Evolutionary conservation across 2,329 filamentous ascomycete species (phyloP).

Genomic region (Botryosphaeria dothidea): DNA sequence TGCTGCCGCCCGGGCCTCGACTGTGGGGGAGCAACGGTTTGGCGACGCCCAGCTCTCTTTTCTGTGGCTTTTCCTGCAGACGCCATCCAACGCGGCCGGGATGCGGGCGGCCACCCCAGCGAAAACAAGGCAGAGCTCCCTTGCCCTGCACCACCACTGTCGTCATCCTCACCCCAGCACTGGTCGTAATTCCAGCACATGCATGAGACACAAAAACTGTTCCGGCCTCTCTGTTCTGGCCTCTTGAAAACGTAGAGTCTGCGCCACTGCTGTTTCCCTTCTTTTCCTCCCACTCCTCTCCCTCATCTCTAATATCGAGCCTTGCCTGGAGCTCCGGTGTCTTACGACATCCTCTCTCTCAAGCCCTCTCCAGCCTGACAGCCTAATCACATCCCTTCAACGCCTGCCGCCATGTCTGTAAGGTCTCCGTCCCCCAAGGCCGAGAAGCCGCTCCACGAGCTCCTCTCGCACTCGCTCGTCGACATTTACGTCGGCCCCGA

Average conservation of each 20-base stretch:
- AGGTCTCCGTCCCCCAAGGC: background rate
- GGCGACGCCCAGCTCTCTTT: background rate
- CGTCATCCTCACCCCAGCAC: conserved; percentile 2
- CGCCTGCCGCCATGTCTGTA: conserved; percentile 7
- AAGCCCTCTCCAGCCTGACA: background rate
- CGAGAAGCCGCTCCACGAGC: conserved; percentile 35
- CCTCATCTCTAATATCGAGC: background rate
- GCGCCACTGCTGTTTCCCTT: background rate
- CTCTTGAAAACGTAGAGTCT: background rate
- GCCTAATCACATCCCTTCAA: background rate
- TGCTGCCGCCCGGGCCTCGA: background rate
- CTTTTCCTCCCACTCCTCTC: background rate
- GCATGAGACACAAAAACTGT: conserved; percentile 6
- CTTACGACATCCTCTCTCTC: background rate
- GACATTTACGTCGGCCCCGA: conserved; percentile 58
- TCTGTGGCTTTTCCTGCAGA: background rate
- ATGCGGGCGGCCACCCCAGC: conserved; percentile 1
- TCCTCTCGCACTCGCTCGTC: conserved; percentile 56
- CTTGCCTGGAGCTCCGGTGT: background rate
- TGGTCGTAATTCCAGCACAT: background rate
- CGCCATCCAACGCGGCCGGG: background rate
- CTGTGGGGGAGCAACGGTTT: background rate
- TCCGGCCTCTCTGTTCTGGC: background rate
- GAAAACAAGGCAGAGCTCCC: conserved; percentile 18
- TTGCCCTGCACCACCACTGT: conserved; percentile 15